A percentile compares a stretch with the other conserved stretches of the same genome.
phyloP scores from a whole-genome alignment of 2,329 filamentous ascomycete genomes.

The Microsporum audouinii region DNA sequence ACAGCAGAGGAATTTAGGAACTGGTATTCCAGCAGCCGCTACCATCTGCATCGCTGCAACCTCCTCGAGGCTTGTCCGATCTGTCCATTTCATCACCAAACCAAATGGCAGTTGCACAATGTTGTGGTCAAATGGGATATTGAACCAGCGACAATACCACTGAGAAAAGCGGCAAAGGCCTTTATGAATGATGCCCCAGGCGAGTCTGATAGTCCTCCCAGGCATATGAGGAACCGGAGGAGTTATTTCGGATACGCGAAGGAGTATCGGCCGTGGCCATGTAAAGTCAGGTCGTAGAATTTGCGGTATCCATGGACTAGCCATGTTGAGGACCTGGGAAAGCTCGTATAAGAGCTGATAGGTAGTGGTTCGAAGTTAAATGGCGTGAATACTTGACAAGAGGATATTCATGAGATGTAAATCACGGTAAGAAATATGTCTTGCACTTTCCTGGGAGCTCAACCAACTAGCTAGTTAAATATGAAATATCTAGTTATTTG shows the following conservation, averaged over 20 bases:
- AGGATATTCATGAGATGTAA: too few species aligned
- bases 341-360: neutral
- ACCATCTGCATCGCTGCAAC: conserved; percentile 24
- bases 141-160: conserved; percentile 23
- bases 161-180: conserved; percentile 14
- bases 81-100: conserved; percentile 29
- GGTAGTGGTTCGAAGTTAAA: neutral
- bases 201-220: conserved; percentile 12
- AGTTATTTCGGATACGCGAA: conserved; percentile 16
- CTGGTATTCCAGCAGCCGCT: conserved; percentile 22
- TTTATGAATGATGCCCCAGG: conserved; percentile 23
- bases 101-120: conserved; percentile 30
- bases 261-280: conserved; percentile 18
- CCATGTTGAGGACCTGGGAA: conserved; percentile 13
- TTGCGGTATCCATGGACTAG: conserved; percentile 11
- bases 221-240: conserved; percentile 16
- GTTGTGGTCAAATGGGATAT: conserved; percentile 22
- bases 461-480: too few species aligned
- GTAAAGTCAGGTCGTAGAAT: conserved; percentile 20
- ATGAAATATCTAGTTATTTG: too few species aligned
- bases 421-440: too few species aligned
- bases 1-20: conserved; percentile 19
- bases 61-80: conserved; percentile 28
- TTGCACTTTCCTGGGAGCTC: too few species aligned
- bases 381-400: too few species aligned